phyloP scores from a whole-genome alignment of 768 basidiomycete genomes.

The Xanthoconium purpureum region DNA sequence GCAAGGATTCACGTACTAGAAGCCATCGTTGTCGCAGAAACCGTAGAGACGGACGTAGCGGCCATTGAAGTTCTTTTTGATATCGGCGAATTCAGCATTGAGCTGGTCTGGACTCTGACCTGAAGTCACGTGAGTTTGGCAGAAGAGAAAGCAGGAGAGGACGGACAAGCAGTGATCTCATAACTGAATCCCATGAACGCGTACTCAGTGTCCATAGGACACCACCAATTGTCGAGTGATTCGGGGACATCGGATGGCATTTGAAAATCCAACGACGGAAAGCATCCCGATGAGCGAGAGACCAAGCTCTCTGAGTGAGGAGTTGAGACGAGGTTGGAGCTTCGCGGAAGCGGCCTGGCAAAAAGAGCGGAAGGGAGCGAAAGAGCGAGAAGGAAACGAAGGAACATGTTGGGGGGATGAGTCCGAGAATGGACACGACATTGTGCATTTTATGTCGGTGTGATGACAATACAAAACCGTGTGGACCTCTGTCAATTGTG shows the following conservation, averaged over 20 bases:
- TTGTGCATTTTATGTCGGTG: too few species aligned
- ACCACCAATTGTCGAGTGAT: slow-evolving; percentile 60
- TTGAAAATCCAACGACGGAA: slow-evolving; percentile 43
- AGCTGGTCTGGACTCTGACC: slow-evolving; percentile 57
- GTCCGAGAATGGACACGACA: too few species aligned
- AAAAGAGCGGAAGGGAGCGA: slow-evolving; percentile 10
- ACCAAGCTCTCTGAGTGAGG: too few species aligned
- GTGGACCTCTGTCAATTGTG: too few species aligned
- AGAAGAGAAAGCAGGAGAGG: background rate
- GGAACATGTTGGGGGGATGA: slow-evolving; percentile 10
- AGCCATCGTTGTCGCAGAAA: slow-evolving; percentile 37
- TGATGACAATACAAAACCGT: too few species aligned
- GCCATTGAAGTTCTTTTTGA: slow-evolving; percentile 55
- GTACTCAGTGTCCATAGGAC: slow-evolving; percentile 58
- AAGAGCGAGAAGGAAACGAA: background rate
- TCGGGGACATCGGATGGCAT: slow-evolving; percentile 53
- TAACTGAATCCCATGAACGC: slow-evolving; percentile 79
- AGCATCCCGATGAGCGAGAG: slow-evolving; percentile 24
- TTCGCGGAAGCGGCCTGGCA: slow-evolving; percentile 14
- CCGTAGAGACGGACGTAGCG: slow-evolving; percentile 61
- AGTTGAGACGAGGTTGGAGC: background rate
- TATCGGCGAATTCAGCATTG: slow-evolving; percentile 54
- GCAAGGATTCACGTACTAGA: slow-evolving; percentile 31
- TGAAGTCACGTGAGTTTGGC: slow-evolving; percentile 22
- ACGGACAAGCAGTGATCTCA: slow-evolving; percentile 62